Base-by-base conservation (phyloP, 75 land plant genomes). In the Pinus tabuliformis region DNA sequence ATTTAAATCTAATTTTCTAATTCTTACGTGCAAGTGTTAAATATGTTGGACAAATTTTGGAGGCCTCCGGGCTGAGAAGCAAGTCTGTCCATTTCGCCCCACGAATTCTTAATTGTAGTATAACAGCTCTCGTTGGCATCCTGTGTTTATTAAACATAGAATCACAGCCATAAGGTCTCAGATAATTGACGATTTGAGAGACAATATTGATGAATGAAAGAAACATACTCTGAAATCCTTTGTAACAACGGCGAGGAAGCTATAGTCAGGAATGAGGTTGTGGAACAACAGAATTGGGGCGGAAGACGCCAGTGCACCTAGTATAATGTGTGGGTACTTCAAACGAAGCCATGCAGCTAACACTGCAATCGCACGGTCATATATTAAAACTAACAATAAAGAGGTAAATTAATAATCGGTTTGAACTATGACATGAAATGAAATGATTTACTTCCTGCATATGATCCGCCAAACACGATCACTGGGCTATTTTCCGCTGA, bases 301-400 rank as follows among this genome's bases (percentile, higher is more conserved):
- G 0, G 94, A 91, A 0, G 94, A 88, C 21, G 94, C 88, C 26
- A 89, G 72, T 36, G 94, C 91, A 37, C 94, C 94, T 13, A 91
- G 73, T 15, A 83, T 87, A 70, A 89, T 75, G 59, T 91, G 94
- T 0, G 92, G 94, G 72, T 91, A 91, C 66, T 91, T 91, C 26
- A 91, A 78, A 61, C 94, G 81, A 74, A 92, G 82, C 94, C 94
- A 92, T 11, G 94, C 72, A 36, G 94, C 92, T 45, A 92, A 75
- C 94, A 92, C 92, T 91, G 82, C 39, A 66, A 37, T 66, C 20
- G 6, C 28, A 37, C 21, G 9, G 2, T 6, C 17, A 39, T 5
- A 42, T 42, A 6, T 5, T 39, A 39, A 16, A 18, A 66, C 22
- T 60, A 6, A 3, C 2, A 6, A 60, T 60, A 60, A 21, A n/a